Conservation (phyloP, 306 rosid species). For the Begonia loranthoides region DNA sequence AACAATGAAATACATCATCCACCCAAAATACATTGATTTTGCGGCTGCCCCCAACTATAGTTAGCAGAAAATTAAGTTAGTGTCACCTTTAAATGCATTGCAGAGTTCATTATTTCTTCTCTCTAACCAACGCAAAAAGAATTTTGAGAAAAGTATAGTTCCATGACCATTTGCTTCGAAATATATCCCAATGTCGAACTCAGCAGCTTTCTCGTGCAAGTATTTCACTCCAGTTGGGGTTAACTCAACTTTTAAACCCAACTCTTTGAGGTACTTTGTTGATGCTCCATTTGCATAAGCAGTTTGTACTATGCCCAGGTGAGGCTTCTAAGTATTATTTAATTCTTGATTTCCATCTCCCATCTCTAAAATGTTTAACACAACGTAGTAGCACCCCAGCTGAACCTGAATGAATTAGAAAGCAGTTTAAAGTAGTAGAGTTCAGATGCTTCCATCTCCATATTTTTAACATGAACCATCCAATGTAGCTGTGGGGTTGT, state of each 20-base stretch:
- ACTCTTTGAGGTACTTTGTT: conserved; percentile 51
- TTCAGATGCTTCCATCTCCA: conserved; percentile 41
- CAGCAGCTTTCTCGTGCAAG: conserved; percentile 77
- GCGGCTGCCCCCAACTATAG: no score
- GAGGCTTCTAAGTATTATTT: conserved; percentile 23
- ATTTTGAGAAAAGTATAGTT: conserved; percentile 71
- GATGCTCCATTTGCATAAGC: conserved; percentile 98
- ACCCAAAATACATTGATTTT: no score
- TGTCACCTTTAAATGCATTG: conserved; percentile 35
- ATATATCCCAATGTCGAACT: conserved; percentile 75
- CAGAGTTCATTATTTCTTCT: conserved; percentile 30
- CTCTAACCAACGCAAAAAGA: conserved; percentile 39
- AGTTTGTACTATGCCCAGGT: conserved; percentile 75
- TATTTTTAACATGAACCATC: conserved; percentile 81
- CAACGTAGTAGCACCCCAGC: conserved; percentile 1
- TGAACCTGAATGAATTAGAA: conserved; percentile 70
- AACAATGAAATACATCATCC: no score
- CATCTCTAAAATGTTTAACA: no score
- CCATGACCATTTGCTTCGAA: conserved; percentile 99
- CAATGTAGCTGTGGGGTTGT: conserved; percentile 88
- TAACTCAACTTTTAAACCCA: conserved; percentile 63
- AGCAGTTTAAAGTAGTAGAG: conserved; percentile 58
- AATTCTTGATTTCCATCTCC: conserved; percentile 12
- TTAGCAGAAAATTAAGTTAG: no score
- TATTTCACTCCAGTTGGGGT: conserved; percentile 91